Conservation (phyloP, 2,329 filamentous ascomycete genomes). For the Talaromyces sp. region DNA sequence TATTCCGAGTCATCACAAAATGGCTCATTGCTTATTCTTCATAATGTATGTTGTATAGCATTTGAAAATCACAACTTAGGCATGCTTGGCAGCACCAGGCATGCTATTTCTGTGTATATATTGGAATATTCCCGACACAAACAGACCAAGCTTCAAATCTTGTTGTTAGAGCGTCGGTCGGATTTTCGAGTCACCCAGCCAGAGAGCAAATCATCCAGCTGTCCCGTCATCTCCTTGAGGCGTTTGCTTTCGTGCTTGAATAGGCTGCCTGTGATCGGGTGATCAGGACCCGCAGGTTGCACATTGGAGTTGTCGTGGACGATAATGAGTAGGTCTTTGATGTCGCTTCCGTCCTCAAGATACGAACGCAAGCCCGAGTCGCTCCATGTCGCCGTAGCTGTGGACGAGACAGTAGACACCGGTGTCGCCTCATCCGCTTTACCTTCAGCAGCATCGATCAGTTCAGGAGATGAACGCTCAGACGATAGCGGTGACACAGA, state of each 20-base stretch:
- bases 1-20: not conserved
- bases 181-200: constrained; percentile 61
- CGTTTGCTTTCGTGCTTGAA: constrained; percentile 85
- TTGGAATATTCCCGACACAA: not conserved
- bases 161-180: constrained; percentile 18
- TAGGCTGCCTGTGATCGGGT: constrained; percentile 73
- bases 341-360: constrained; percentile 82
- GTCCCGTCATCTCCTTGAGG: constrained; percentile 79
- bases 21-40: not conserved
- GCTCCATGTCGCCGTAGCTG: constrained; percentile 66
- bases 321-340: constrained; percentile 82
- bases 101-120: not conserved
- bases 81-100: not conserved
- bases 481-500: constrained; percentile 57
- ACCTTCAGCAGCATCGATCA: constrained; percentile 21
- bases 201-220: constrained; percentile 81
- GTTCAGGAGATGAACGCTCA: constrained; percentile 46
- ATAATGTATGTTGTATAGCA: not conserved
- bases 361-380: constrained; percentile 81
- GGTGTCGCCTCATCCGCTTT: constrained; percentile 40
- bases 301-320: constrained; percentile 90
- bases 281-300: constrained; percentile 71
- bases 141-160: constrained; percentile 13
- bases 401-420: constrained; percentile 50
- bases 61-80: not conserved